Conservation (phyloP, 768 basidiomycete genomes). For the Aureoboletus auriporus region DNA sequence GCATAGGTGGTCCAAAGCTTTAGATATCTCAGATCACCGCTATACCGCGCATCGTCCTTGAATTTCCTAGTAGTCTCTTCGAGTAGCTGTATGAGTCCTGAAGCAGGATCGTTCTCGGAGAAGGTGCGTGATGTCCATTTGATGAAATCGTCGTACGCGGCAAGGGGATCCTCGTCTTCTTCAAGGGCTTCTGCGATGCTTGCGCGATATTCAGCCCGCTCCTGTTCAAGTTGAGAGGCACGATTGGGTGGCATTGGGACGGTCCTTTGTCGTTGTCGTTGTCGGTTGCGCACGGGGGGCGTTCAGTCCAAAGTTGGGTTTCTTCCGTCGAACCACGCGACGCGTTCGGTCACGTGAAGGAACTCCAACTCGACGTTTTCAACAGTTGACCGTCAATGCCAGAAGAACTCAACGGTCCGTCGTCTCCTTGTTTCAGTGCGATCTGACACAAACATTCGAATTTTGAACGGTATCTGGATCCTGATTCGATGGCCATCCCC, state of each 20-base stretch:
- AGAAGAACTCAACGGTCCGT: no score
- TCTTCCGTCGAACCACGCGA: slow-evolving; percentile 22
- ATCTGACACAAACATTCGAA: no score
- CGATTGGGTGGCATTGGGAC: slow-evolving; percentile 22
- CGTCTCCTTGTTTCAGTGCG: no score
- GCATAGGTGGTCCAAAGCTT: slow-evolving; percentile 91
- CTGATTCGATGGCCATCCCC: no score
- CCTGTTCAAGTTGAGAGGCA: slow-evolving; percentile 27
- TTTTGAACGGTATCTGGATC: no score
- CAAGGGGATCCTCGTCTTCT: slow-evolving; percentile 85
- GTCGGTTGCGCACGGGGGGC: background rate
- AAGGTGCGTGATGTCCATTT: slow-evolving; percentile 87
- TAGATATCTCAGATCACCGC: slow-evolving; percentile 84
- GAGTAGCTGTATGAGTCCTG: slow-evolving; percentile 75
- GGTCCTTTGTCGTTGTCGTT: slow-evolving; percentile 4
- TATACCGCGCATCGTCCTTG: slow-evolving; percentile 78
- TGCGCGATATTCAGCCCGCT: slow-evolving; percentile 29
- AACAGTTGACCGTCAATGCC: no score
- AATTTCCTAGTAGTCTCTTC: slow-evolving; percentile 83
- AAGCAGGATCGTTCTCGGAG: slow-evolving; percentile 58
- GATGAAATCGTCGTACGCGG: slow-evolving; percentile 81
- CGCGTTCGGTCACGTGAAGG: slow-evolving; percentile 28
- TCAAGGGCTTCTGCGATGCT: slow-evolving; percentile 50
- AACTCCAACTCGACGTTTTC: no score
- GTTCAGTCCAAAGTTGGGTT: slow-evolving; percentile 3